Evolutionary conservation across 352 stramenopile species (phyloP), one percentile per base, ranked within the genome.

Genomic region (Pythium grandisporangium): DNA sequence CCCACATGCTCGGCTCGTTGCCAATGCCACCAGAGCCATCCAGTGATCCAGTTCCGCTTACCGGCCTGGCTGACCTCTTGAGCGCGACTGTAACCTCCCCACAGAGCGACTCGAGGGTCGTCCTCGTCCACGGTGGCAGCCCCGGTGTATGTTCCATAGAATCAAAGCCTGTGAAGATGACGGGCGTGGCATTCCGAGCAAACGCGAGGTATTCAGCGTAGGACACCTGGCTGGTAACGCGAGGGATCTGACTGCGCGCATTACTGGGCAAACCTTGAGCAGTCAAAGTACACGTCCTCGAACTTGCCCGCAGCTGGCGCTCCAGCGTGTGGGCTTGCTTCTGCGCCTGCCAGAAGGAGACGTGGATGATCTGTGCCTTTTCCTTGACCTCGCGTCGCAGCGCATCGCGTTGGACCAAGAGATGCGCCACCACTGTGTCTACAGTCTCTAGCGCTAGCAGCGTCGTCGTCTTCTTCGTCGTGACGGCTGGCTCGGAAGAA

Each of bases 161-260:
- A 4, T 22, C n/a, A 0, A 59, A 32, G 8, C 57, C 55, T 33
- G 51, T 58, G 24, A 70, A 58, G 38, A 70, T 70, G 45, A 70
- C 45, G 11, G 60, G 60, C 5, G 42, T 59, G 2, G 55, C 62
- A 5, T 36, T 17, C 6, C 17, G 37, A 0, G 56, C 60, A 13
- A 42, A 52, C 10, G 35, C 27, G 11, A 58, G 29, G 27, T 66
- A 70, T 23, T 63, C 32, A 4, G 23, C 27, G 22, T 66, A 58
- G 2, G 56, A 53, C 10, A 53, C 57, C 25, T 45, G n/a, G n/a
- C n/a, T 48, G 30, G 17, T 6, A 8, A 27, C 37, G 25, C 40
- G 32, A 6, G 53, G 35, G 6, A 46, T 42, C 21, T 42, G 56
- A 38, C 51, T 61, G 6, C 30, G 37, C 6, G 44, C 4, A 3